A percentile compares a stretch with the other conserved stretches of the same genome.
Conservation (phyloP, 129 eudicot genomes). For the Lonicera japonica region DNA sequence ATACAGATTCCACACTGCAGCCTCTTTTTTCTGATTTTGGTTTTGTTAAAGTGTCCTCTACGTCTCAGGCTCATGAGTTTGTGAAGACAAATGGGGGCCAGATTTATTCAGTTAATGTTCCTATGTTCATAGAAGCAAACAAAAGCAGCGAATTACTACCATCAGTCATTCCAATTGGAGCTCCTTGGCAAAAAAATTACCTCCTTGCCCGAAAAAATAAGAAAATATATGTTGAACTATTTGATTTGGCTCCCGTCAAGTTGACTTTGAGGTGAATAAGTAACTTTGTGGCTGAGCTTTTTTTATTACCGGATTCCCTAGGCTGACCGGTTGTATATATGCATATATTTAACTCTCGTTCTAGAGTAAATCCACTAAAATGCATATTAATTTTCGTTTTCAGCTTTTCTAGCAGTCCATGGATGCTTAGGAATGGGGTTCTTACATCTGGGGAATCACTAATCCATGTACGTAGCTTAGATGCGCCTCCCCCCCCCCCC, state of each 20-base stretch:
- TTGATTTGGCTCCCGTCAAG: slow-evolving; percentile 80
- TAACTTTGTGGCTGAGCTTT: too few relatives aligned
- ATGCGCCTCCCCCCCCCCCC: too few relatives aligned
- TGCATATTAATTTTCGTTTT: slow-evolving; percentile 12
- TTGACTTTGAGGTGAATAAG: slow-evolving; percentile 68
- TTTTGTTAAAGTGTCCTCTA: slow-evolving; percentile 20
- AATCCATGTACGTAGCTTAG: slow-evolving; percentile 60
- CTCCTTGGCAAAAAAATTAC: slow-evolving; percentile 93
- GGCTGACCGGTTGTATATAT: too few relatives aligned
- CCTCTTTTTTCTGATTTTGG: slow-evolving; percentile 36
- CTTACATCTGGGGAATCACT: slow-evolving; percentile 91
- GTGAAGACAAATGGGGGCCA: slow-evolving; percentile 23
- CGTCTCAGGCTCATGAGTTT: slow-evolving; percentile 20
- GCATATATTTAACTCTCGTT: neutral
- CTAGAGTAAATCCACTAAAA: slow-evolving; percentile 1
- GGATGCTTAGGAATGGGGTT: slow-evolving; percentile 83
- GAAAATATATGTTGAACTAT: slow-evolving; percentile 74
- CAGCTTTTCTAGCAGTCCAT: slow-evolving; percentile 99
- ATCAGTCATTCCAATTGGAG: slow-evolving; percentile 74
- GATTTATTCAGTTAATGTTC: slow-evolving; percentile 5
- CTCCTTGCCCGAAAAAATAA: slow-evolving; percentile 74
- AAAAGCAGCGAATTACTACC: slow-evolving; percentile 36
- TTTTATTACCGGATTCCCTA: too few relatives aligned
- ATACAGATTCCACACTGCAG: slow-evolving; percentile 32
- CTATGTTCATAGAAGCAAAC: slow-evolving; percentile 19